A percentile compares a stretch with the other conserved stretches of the same genome.
phyloP scores from a whole-genome alignment of 352 stramenopile species.

The Phytophthora fragariae region DNA sequence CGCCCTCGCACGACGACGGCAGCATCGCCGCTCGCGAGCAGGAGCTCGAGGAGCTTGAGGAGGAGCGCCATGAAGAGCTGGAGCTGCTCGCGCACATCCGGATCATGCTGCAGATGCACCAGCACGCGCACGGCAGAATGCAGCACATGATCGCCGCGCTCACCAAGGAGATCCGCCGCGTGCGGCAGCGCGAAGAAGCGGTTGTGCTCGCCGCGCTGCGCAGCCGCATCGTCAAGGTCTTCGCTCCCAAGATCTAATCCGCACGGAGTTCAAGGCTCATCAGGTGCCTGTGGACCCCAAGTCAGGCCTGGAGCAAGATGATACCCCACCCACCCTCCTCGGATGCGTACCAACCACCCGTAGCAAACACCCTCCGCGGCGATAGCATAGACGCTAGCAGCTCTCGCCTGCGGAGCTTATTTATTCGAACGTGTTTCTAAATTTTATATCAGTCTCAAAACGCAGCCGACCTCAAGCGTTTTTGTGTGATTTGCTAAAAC shows the following conservation, averaged over 20 bases:
- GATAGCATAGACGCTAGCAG: slow-evolving; percentile 27
- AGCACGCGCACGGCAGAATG: slow-evolving; percentile 48
- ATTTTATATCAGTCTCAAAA: slow-evolving; percentile 4
- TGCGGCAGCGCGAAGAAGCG: slow-evolving; percentile 58
- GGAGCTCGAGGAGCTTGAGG: slow-evolving; percentile 63
- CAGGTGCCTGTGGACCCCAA: no score
- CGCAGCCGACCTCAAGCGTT: no score
- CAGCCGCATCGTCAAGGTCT: slow-evolving; percentile 60
- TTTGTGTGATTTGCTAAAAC: neutral
- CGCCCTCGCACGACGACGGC: slow-evolving; percentile 35
- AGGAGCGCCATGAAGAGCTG: slow-evolving; percentile 71
- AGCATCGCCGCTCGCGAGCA: slow-evolving; percentile 43
- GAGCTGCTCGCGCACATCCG: slow-evolving; percentile 63
- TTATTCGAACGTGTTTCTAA: slow-evolving; percentile 33
- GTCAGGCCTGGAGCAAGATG: no score
- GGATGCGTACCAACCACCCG: slow-evolving; percentile 25
- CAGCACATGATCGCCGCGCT: slow-evolving; percentile 51
- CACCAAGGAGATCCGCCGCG: slow-evolving; percentile 46
- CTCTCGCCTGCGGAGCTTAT: slow-evolving; percentile 22
- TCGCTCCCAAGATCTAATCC: slow-evolving; percentile 50
- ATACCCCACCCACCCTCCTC: neutral
- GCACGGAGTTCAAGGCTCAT: neutral
- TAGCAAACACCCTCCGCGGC: neutral
- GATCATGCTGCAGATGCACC: slow-evolving; percentile 56
- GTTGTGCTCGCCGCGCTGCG: slow-evolving; percentile 63